Conservation (phyloP, 495 filamentous ascomycete species). For the Neurospora tetrasperma region DNA sequence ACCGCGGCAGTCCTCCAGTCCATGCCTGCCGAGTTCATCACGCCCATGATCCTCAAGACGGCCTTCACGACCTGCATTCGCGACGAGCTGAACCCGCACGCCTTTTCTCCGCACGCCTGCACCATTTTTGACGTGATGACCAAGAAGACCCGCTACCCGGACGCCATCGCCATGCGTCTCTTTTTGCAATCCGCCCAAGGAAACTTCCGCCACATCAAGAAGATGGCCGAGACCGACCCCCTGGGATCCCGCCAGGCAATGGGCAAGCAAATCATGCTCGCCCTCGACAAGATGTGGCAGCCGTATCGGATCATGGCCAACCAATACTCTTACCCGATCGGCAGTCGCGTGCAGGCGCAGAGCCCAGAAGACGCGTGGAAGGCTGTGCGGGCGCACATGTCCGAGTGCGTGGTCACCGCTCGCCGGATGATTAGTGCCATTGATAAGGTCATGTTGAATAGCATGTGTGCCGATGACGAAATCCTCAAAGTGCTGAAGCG, state of each 20-base stretch:
- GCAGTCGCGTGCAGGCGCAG: constrained; percentile 2
- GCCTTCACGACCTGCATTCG: constrained; percentile 58
- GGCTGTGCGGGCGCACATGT: constrained; percentile 8
- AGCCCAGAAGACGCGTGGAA: constrained; percentile 8
- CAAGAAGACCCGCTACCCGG: constrained; percentile 27
- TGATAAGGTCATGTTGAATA: constrained; percentile 22
- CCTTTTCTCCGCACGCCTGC: constrained; percentile 42
- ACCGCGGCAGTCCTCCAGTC: constrained; percentile 44
- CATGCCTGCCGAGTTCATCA: constrained; percentile 32
- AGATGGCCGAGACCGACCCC: constrained; percentile 2
- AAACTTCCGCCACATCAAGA: constrained; percentile 16
- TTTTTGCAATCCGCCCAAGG: constrained; percentile 32
- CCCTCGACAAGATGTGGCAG: constrained; percentile 30
- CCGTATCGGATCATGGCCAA: constrained; percentile 22
- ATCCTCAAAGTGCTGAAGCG: constrained; percentile 11
- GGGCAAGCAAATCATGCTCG: constrained; percentile 24
- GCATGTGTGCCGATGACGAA: constrained; percentile 9
- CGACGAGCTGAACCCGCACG: constrained; percentile 59
- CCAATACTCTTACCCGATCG: constrained; percentile 14
- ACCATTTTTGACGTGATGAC: constrained; percentile 50
- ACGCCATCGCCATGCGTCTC: constrained; percentile 28
- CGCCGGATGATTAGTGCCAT: constrained; percentile 31
- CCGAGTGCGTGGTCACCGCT: constrained; percentile 29
- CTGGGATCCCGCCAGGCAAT: constrained; percentile 15
- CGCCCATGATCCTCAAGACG: constrained; percentile 52